Evolutionary conservation across 805 yeast genomes (phyloP), one percentile per base, ranked within the genome.

Genomic region (Saccharomycopsis microspora): DNA sequence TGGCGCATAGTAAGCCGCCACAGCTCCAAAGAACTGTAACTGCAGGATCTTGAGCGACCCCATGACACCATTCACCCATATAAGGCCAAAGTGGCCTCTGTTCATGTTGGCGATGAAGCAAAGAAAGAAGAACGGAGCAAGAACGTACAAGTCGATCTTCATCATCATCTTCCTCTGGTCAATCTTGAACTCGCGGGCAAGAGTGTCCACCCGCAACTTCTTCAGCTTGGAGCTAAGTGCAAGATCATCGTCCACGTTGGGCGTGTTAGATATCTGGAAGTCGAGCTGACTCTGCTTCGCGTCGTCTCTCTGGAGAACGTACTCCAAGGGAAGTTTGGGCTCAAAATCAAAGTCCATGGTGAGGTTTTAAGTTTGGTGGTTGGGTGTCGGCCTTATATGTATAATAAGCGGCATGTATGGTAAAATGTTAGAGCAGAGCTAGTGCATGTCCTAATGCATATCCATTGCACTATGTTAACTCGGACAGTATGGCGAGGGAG

Each of bases 1-100:
- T 4, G 87, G 87, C 9, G 80, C 80, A 54, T 82, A 83, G 62
- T 82, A 82, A 6, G 82, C 74, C 5, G 85, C 78, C 55, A 83
- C 68, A 3, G 83, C 82, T 37, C 69, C 70, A 57, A 80, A 76
- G 65, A 71, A 81, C 56, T 82, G 81, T 53, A 70, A 69, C 4
- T 82, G 80, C 1, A 62, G 59, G 42, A 83, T 66, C n/a, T 68
- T 56, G 41, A 83, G 62, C 47, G 77, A 80, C 1, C 57, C 61
- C 27, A 69, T 66, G 64, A 83, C 65, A 6, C 85, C 85, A 56
- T 80, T 80, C 45, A 78, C 68, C 52, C 75, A 74, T 9, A 89
- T 88, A 60, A 82, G 81, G 35, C 86, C 77, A 50, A 83, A 79
- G 59, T 82, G 82, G 44, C 82, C 85, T 60, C 89, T 69, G 59